Evolutionary conservation across 176 grass and related monocot species (phyloP), one percentile per base, ranked within the genome.

Genomic region (Raddia guianensis): DNA sequence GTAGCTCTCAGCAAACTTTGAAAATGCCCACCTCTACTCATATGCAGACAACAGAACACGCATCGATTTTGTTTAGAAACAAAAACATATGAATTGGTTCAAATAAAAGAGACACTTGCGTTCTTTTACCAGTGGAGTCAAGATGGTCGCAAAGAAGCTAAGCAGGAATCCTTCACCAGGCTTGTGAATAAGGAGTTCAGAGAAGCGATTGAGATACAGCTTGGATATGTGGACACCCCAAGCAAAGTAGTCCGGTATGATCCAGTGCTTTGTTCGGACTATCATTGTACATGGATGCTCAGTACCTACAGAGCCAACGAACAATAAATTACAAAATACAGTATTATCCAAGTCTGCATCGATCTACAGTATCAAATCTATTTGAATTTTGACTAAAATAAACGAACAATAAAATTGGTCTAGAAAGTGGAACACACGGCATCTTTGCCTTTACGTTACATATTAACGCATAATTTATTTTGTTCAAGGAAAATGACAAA

Each of bases 1-100:
- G 72, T 91, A 91, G 68, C 86, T 91, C 80, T 94, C 86, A 20
- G 86, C 80, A 72, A 91, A 86, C 43, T 69, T 91, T 13, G 88
- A 89, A 63, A 94, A 67, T 45, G 87, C 21, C 85, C 88, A 89
- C 6, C 75, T 81, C 83, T 90, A 46, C 5, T 47, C 52, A 68
- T 34, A 4, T n/a, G 8, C 3, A 82, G 10, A 61, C 4, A 82
- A 8, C 3, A 69, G 43, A 49, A 0, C 40, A 16, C 72, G 12
- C 12, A 13, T 1, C 6, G 10, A 4, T 64, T 13, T 81, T 54
- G 4, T 12, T 52, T 77, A 40, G 15, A 27, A 49, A 67, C 4
- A 7, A 15, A 73, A 9, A 64, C 0, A 5, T 63, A 1, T 12
- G 37, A 10, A 34, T 70, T 5, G 0, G 8, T 46, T 0, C 3